Evolutionary conservation across 2,329 filamentous ascomycete genomes (phyloP).

Genomic region (Fusarium phyllophilum): DNA sequence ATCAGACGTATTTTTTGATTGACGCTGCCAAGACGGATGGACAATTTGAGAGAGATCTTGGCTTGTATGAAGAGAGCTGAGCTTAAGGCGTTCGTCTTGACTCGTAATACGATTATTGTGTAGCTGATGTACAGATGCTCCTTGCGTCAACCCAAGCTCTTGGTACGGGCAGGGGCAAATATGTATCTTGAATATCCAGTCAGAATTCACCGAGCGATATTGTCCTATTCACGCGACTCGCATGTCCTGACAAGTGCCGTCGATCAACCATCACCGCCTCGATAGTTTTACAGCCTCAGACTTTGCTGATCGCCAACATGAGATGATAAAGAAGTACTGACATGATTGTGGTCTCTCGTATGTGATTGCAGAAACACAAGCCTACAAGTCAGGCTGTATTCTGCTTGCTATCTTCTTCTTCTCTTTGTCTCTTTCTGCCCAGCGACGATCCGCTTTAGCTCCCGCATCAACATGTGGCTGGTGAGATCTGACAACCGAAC

Average conservation of each 20-base stretch:
- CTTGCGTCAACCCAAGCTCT: not conserved
- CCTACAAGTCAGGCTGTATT: not conserved
- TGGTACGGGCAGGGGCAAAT: not conserved
- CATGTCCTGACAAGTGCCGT: constrained; percentile 6
- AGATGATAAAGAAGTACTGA: not conserved
- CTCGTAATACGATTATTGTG: not conserved
- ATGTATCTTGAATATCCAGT: not conserved
- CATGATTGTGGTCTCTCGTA: not conserved
- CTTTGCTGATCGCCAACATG: not conserved
- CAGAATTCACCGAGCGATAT: not conserved
- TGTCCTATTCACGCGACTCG: not conserved
- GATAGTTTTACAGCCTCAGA: not conserved
- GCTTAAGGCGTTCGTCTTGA: not conserved
- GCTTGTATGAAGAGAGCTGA: not conserved
- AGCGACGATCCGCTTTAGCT: constrained; percentile 26
- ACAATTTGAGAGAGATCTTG: not conserved
- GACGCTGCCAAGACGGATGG: not conserved
- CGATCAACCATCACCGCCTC: not conserved
- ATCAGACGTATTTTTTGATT: not conserved
- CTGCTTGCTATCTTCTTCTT: not conserved
- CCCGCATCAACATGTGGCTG: constrained; percentile 35
- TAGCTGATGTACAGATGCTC: not conserved
- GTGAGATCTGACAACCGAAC: constrained; percentile 25
- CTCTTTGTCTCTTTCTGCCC: not conserved
- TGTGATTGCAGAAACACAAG: not conserved